A percentile compares a stretch with the other conserved stretches of the same genome.
These are phyloP conservation scores for Cystobasidium pallidum DNA, from an alignment of 1,284 basidiomycete species.

Conservation along the genomic window DNA sequence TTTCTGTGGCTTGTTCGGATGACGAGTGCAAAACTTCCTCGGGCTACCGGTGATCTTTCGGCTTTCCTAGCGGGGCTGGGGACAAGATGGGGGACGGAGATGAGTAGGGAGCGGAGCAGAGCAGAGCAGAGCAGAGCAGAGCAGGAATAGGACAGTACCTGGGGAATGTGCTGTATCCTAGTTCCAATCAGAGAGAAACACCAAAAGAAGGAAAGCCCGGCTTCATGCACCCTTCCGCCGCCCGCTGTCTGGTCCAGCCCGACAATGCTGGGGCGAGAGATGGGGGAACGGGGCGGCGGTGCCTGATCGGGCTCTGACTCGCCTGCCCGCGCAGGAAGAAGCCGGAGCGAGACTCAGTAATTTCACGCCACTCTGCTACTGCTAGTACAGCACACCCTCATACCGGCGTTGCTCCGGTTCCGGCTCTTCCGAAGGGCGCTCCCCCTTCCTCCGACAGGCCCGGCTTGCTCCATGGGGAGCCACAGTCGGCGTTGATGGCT, in stretches of 20 bases:
- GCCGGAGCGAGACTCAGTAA: neutral
- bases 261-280: no score
- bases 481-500: neutral
- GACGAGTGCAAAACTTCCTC: neutral
- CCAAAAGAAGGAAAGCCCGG: neutral
- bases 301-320: conserved; percentile 13
- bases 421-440: neutral
- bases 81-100: neutral
- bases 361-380: conserved; percentile 11
- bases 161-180: no score
- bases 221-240: neutral
- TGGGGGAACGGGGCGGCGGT: neutral
- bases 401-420: conserved; percentile 1
- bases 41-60: neutral
- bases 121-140: no score
- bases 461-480: neutral
- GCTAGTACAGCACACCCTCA: neutral
- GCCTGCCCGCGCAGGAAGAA: neutral
- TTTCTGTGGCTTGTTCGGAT: no score
- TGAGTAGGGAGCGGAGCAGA: no score
- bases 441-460: neutral
- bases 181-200: no score
- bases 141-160: no score
- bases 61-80: neutral
- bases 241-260: no score